Evolutionary conservation across 768 basidiomycete species (phyloP), one percentile per base, ranked within the genome.

Genomic region (Artomyces pyxidatus): DNA sequence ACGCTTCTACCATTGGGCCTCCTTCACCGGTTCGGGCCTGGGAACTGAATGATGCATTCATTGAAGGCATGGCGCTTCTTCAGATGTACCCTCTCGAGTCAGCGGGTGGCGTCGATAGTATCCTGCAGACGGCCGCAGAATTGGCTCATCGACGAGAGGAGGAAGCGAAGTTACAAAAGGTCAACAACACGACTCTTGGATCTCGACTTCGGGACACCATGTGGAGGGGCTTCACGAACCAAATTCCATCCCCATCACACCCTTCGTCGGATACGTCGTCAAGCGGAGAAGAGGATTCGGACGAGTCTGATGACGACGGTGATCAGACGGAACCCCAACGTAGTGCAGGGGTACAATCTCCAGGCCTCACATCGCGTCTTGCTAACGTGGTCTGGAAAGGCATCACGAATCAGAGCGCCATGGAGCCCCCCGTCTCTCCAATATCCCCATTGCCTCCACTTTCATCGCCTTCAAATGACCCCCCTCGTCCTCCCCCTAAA

Each of bases 311-410:
- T 12, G 72, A 70, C 17, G 72, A 73, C 6, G 69, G 72, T 16
- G 69, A 72, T 47, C 70, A 74, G 45, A 75, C 75, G 4, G 74
- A 77, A 59, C 71, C 66, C 0, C 65, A 61, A 45, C 42, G 22
- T 17, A 29, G 17, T 12, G 32, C 30, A 32, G 23, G 35, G 21
- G 28, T 48, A 3, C 41, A 43, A 29, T 25, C 58, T 5, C 53
- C 69, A 19, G 70, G 73, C 11, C 52, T 81, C 45, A 74, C 76
- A 6, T 71, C 78, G 37, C 71, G 76, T 28, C 60, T 85, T 12
- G 77, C 83, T 8, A 77, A 67, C 49, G 78, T 76, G n/a, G 74
- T 87, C 19, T 88, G 85, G 85, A 73, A 75, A 59, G 86, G 85
- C 3, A 79, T 88, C 55, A 85, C 83, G 3, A 88, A 86, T 57